A percentile compares a stretch with the other conserved stretches of the same genome.
Evolutionary conservation across 192 early-diverging fungal species (phyloP).

Genomic region (Phycomyces blakesleeanus): DNA sequence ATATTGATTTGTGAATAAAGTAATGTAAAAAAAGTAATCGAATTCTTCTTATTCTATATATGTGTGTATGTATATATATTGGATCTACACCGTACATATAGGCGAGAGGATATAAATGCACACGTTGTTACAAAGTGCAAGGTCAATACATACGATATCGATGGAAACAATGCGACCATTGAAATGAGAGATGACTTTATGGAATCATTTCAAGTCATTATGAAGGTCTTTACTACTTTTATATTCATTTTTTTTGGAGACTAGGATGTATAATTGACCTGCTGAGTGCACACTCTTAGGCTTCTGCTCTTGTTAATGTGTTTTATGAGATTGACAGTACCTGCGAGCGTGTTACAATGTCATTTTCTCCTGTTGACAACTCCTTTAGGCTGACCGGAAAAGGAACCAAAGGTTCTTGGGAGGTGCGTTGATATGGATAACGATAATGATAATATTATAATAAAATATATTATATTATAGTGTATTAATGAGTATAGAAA

Average conservation of each 20-base stretch:
- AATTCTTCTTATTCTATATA: too few relatives aligned
- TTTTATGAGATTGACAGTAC: constrained; percentile 5
- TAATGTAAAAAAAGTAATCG: too few relatives aligned
- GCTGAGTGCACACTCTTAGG: too few relatives aligned
- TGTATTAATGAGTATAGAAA: too few relatives aligned
- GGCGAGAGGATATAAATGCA: too few relatives aligned
- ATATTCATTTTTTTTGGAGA: too few relatives aligned
- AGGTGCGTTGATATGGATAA: constrained; percentile 7
- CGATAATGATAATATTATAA: too few relatives aligned
- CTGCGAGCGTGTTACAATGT: constrained; percentile 13
- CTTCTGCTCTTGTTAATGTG: neutral
- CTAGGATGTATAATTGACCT: neutral
- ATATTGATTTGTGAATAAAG: too few relatives aligned
- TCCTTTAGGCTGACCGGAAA: constrained; percentile 7
- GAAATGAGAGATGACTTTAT: neutral
- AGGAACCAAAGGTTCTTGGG: constrained; percentile 7
- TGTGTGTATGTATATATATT: too few relatives aligned
- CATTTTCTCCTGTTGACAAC: constrained; percentile 19
- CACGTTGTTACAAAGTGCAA: neutral
- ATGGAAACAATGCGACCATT: neutral
- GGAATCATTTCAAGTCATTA: neutral
- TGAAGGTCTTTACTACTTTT: neutral
- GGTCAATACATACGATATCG: neutral
- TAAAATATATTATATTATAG: too few relatives aligned
- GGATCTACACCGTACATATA: too few relatives aligned